Percentiles rank a stretch among this genome's conserved stretches.
Conservation (phyloP, 768 basidiomycete species). For the Termitomyces sp. region DNA sequence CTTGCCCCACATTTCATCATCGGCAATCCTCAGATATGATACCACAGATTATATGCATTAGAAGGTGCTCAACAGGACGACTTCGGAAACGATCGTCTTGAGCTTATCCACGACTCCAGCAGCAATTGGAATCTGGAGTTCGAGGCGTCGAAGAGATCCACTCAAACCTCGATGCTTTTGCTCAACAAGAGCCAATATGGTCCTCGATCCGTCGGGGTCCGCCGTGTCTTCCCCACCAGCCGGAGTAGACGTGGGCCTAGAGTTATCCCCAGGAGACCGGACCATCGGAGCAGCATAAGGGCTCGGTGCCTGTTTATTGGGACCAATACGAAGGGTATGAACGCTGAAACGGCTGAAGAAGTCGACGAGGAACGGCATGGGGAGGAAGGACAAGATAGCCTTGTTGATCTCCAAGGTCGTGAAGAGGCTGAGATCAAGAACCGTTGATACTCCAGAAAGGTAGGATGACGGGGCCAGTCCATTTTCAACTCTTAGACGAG, state of each 20-base stretch:
- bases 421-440: slow-evolving; percentile 1
- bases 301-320: slow-evolving; percentile 1
- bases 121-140: neutral
- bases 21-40: neutral
- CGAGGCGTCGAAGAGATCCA: neutral
- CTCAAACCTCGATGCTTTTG: neutral
- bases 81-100: neutral
- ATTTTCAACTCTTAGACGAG: neutral
- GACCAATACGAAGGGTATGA: slow-evolving; percentile 1
- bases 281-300: neutral
- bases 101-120: neutral
- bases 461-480: neutral
- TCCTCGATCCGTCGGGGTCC: neutral
- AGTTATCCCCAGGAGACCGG: neutral
- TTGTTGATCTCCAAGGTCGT: slow-evolving; percentile 4
- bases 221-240: neutral
- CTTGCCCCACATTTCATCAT: too few species aligned
- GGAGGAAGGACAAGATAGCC: neutral
- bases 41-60: neutral
- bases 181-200: neutral
- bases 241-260: neutral
- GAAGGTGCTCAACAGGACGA: neutral
- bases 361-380: neutral
- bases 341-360: neutral
- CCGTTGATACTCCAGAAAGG: neutral